Evolutionary conservation across 495 filamentous ascomycete species (phyloP).

Genomic region (Xylaria intraflava): DNA sequence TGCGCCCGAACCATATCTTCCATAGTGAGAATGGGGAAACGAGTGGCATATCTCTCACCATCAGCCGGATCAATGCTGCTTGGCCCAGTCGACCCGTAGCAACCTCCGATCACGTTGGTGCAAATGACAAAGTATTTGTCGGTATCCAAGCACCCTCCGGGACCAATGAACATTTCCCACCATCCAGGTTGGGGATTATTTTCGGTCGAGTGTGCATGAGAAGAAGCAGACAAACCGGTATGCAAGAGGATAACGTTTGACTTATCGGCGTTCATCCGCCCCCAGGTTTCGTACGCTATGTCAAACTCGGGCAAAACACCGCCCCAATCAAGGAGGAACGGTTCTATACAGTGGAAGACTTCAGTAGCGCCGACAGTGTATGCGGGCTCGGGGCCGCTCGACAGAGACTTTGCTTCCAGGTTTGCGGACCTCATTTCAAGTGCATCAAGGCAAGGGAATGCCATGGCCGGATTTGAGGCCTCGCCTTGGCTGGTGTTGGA

Average conservation of each 20-base stretch:
- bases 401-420: conserved; percentile 64
- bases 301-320: conserved; percentile 79
- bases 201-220: conserved; percentile 85
- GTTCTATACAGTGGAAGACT: conserved; percentile 62
- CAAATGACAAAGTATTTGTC: conserved; percentile 89
- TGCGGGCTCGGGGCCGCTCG: conserved; percentile 77
- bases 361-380: conserved; percentile 84
- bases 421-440: conserved; percentile 76
- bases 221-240: conserved; percentile 91
- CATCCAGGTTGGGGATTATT: conserved; percentile 84
- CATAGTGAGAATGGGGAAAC: conserved; percentile 94
- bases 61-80: conserved; percentile 83
- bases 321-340: conserved; percentile 87
- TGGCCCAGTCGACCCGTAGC: conserved; percentile 93
- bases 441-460: conserved; percentile 92
- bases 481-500: conserved; percentile 24
- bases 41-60: conserved; percentile 81
- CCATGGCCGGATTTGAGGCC: conserved; percentile 80
- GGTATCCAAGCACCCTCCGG: conserved; percentile 79
- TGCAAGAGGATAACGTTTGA: conserved; percentile 91
- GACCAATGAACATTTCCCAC: conserved; percentile 99
- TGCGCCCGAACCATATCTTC: conserved; percentile 97
- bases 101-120: conserved; percentile 94
- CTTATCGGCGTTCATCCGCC: conserved; percentile 67
- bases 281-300: conserved; percentile 94